Conservation (phyloP, 208 protist genomes). For the Trypanosoma theileri region DNA sequence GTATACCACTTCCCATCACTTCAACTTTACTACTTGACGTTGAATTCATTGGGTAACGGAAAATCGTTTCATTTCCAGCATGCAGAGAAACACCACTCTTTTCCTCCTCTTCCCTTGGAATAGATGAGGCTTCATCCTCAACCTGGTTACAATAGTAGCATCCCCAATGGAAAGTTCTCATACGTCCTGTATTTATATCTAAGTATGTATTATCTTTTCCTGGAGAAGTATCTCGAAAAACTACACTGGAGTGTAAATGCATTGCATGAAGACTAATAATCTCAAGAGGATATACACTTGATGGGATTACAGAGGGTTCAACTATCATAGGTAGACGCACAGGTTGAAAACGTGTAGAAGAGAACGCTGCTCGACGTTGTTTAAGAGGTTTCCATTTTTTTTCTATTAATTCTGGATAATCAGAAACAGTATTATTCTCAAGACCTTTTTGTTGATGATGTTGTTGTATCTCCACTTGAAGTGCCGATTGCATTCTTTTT, state of each 20-base stretch:
- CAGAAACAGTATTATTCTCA: background rate
- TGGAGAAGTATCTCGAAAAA: conserved; percentile 24
- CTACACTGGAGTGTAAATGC: conserved; percentile 77
- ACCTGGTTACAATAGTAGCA: conserved; percentile 81
- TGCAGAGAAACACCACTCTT: conserved; percentile 29
- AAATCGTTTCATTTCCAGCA: conserved; percentile 60
- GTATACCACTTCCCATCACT: conserved; percentile 53
- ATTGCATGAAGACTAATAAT: conserved; percentile 59
- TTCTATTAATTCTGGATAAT: background rate
- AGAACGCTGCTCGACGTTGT: conserved; percentile 23
- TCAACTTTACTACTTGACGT: background rate
- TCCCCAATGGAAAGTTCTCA: conserved; percentile 65
- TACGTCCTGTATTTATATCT: background rate
- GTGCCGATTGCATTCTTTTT: conserved; percentile 29
- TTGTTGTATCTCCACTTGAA: conserved; percentile 3
- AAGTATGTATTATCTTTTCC: background rate
- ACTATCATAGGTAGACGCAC: conserved; percentile 12
- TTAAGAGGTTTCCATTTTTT: conserved; percentile 30
- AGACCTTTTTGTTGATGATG: background rate
- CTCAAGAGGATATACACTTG: conserved; percentile 9
- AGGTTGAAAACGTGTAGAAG: conserved; percentile 21
- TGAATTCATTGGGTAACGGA: conserved; percentile 35
- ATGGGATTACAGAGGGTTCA: background rate
- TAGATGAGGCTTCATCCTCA: conserved; percentile 61
- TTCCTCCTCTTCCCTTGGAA: conserved; percentile 36